Evolutionary conservation across 371 early-diverging fungal species (phyloP).

Genomic region (Zychaea mexicana): DNA sequence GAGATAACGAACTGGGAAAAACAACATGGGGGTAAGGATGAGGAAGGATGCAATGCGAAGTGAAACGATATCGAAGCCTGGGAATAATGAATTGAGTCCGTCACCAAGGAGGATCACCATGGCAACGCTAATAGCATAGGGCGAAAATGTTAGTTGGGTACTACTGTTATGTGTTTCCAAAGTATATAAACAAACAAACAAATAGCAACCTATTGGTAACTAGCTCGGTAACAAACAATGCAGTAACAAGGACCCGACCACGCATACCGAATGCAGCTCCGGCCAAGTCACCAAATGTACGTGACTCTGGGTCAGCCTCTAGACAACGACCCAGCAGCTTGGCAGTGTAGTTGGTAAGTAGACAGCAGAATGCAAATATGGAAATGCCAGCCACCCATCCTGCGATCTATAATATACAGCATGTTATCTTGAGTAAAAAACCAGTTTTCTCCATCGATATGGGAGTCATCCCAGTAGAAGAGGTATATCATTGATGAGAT

Average conservation of each 20-base stretch:
- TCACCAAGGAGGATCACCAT: slow-evolving; percentile 48
- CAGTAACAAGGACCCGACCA: slow-evolving; percentile 51
- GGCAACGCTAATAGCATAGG: slow-evolving; percentile 27
- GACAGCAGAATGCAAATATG: slow-evolving; percentile 57
- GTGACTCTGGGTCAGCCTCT: slow-evolving; percentile 43
- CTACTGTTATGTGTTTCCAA: neutral
- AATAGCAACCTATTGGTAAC: slow-evolving; percentile 54
- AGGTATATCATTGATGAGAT: too few species aligned
- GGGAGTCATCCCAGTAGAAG: too few species aligned
- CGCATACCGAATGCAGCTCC: slow-evolving; percentile 67
- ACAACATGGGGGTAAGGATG: slow-evolving; percentile 49
- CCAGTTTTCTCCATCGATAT: too few species aligned
- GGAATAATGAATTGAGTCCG: slow-evolving; percentile 44
- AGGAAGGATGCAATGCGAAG: slow-evolving; percentile 39
- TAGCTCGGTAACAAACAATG: slow-evolving; percentile 68
- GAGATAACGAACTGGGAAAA: slow-evolving; percentile 51
- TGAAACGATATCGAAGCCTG: slow-evolving; percentile 24
- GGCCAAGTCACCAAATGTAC: slow-evolving; percentile 72
- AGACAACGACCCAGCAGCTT: slow-evolving; percentile 65
- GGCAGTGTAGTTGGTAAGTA: slow-evolving; percentile 67
- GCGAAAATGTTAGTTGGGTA: neutral
- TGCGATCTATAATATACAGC: slow-evolving; percentile 32
- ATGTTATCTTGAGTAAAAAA: too few species aligned
- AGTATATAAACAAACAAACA: neutral
- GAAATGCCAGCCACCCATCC: slow-evolving; percentile 67